Evolutionary conservation across 1,284 basidiomycete species (phyloP), one percentile per base, ranked within the genome.

Genomic region (Cryptococcus depauperatus): DNA sequence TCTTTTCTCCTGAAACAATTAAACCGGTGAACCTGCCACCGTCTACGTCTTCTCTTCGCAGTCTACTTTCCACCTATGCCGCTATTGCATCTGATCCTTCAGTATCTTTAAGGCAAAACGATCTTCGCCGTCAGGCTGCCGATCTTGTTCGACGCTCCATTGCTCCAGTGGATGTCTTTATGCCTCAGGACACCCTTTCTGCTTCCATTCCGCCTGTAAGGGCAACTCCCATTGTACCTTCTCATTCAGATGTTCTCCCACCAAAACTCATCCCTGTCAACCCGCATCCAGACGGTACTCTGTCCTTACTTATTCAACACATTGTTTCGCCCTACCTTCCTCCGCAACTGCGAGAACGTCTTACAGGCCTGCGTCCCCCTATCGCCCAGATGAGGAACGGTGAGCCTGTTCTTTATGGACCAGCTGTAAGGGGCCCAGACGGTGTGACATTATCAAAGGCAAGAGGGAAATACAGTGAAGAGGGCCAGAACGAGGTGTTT

Each of bases 291-390:
- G 41, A 43, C 2, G 57, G 56, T 8, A 37, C 63, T 9, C 49
- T 66, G 27, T 49, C 57, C 10, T 54, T 55, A 4, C 51, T 69
- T 13, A 47, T 67, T 1, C 53, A 61, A 21, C 51, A 59, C 29
- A 59, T 66, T 18, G 55, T 56, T 13, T 61, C 64, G 1, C 61
- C 64, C 1, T 54, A 62, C 46, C 56, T 69, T 4, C 66, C 65
- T 2, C 54, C 58, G 11, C 35, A 47, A 6, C 52, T 69, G 16
- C 50, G 58, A n/a, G 64, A 66, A 39, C 48, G 66, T 18, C 58
- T 69, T 33, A 65, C 62, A 0, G 55, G 59, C 0, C 47, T 69
- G 9, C 55, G 66, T 14, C 63, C 64, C 8, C 66, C 66, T 1
- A 22, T 51, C 8, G 38, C 55, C 4, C 50, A 53, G 37, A 34